These are phyloP conservation scores for Chondrus crispus DNA, from an alignment of 23 red algal genomes.

Conservation along the genomic window DNA sequence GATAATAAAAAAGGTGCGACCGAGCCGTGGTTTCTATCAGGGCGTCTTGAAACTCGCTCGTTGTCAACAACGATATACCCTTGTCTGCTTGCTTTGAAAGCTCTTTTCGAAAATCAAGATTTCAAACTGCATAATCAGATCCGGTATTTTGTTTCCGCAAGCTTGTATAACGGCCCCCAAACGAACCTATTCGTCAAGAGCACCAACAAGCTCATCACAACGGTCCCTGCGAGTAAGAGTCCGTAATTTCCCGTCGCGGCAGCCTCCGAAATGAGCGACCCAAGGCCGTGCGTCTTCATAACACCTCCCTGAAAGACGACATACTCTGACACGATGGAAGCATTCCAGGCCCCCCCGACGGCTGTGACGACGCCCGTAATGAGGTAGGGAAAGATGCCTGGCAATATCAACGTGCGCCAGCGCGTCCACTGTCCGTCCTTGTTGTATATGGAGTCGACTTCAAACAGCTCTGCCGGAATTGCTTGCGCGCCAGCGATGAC, in stretches of 20 bases:
- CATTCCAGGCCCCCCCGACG: conserved; percentile 99
- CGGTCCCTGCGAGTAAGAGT: conserved; percentile 85
- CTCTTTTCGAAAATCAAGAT: neutral
- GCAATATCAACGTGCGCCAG: conserved; percentile 90
- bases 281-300: conserved; percentile 84
- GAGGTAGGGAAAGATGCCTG: conserved; percentile 99
- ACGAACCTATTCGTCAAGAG: conserved; percentile 94
- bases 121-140: too few species aligned
- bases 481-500: conserved; percentile 95
- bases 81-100: too few species aligned
- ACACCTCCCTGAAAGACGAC: conserved; percentile 92
- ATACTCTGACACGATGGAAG: conserved; percentile 96
- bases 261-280: conserved; percentile 89
- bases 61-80: too few species aligned
- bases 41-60: too few species aligned
- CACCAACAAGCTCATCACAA: conserved; percentile 92
- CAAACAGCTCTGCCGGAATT: conserved; percentile 94
- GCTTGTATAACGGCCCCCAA: conserved; percentile 85
- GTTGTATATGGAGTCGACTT: conserved; percentile 86
- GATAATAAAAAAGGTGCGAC: too few species aligned
- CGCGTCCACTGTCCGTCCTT: conserved; percentile 34
- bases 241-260: conserved; percentile 84
- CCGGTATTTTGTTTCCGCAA: conserved; percentile 78
- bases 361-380: conserved; percentile 95
- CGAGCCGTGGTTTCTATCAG: too few species aligned